Base-by-base conservation (phyloP, 108 stramenopile species). In the Nannochloropsis gaditana region DNA sequence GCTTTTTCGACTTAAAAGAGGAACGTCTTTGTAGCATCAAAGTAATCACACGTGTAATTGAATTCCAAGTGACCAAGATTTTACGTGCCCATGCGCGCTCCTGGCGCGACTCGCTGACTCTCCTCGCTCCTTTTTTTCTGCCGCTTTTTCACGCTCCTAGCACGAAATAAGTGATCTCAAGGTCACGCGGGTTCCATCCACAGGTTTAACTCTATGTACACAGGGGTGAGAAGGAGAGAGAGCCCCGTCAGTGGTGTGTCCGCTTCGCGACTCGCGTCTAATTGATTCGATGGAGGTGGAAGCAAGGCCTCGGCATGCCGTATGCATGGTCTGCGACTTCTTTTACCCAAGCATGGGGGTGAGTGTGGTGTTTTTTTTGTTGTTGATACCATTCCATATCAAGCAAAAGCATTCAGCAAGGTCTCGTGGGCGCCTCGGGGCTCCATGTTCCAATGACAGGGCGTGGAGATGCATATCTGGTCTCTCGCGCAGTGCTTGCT, bases 401-500 rank as follows among this genome's bases (percentile, higher is more conserved):
- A 81, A 81, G 9, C 31, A 31, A 31, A 31, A 1, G 31, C 31
- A 31, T 31, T 31, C 31, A 31, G 31, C 31, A 31, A 31, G 31
- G 31, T 31, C 31, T 31, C 31, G 31, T 31, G 31, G 31, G 31
- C 31, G 31, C 31, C 1, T 31, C 31, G 31, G 31, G 31, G 11
- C 3, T 41, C 80, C 80, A 5, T 17, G 3, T 41, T 21, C 4
- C 3, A n/a, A 81, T 41, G 41, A n/a, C 6, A 73, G 59, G 82
- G 97, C 79, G 98, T 98, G 15, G 98, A 99, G 89, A 96, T 93
- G 92, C 98, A 99, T 91, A 95, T 99, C 45, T 97, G 94, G 94
- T 94, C 93, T 80, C 92, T 99, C 21, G 92, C 96, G 8, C 95
- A 97, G 84, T 93, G 93, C 85, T 89, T 99, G 80, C 86, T 96